These are phyloP conservation scores for Nakazawaea laoshanensis DNA, from an alignment of 805 yeast species.

Conservation along the genomic window DNA sequence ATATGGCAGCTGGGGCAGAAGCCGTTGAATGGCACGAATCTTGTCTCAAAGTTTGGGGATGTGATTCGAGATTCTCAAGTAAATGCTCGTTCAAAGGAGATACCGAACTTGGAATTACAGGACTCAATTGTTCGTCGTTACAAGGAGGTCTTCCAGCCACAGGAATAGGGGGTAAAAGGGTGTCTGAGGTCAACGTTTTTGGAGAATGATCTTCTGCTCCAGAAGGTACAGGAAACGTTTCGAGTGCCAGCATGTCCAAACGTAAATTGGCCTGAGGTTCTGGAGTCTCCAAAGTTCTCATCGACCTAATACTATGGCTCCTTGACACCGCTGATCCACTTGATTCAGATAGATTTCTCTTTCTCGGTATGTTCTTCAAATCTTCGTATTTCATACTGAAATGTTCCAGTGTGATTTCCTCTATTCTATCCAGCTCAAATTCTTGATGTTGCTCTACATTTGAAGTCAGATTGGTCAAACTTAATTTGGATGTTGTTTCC, in stretches of 20 bases:
- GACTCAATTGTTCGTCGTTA: slow-evolving; percentile 7
- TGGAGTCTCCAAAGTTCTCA: too few species aligned
- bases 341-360: slow-evolving; percentile 9
- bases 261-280: too few species aligned
- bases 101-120: slow-evolving; percentile 5
- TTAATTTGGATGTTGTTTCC: slow-evolving; percentile 2
- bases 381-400: slow-evolving; percentile 7
- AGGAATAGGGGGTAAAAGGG: slow-evolving; percentile 8
- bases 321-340: slow-evolving; percentile 3
- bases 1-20: not conserved
- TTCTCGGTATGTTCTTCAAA: not conserved
- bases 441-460: not conserved
- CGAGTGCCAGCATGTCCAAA: too few species aligned
- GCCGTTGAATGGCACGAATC: slow-evolving; percentile 3
- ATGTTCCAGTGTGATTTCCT: not conserved
- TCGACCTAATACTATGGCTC: slow-evolving; percentile 3
- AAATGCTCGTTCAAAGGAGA: slow-evolving; percentile 1
- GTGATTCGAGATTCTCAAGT: too few species aligned
- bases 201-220: too few species aligned
- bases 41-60: not conserved
- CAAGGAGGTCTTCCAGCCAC: slow-evolving; percentile 8
- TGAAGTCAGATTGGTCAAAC: not conserved
- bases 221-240: too few species aligned
- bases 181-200: too few species aligned
- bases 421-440: too few species aligned